Evolutionary conservation across 345 rosid species (phyloP), one percentile per base, ranked within the genome.

Genomic region (Acer yangbiense): DNA sequence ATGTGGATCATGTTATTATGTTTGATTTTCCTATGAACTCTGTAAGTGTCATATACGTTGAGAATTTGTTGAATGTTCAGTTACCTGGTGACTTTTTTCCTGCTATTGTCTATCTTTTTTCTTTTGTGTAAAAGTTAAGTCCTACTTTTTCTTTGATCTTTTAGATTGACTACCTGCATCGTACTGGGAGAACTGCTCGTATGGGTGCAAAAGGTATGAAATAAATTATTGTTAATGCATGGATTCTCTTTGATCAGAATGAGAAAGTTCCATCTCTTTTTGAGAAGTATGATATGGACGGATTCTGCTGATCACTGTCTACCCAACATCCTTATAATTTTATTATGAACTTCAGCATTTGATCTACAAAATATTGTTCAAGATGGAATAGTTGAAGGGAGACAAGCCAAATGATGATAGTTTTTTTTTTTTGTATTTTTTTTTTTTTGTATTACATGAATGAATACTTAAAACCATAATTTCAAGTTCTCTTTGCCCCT

Each of bases 81-180:
- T 25, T 58, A 23, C 11, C 16, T 80, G 68, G 39, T 11, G 54
- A 12, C 17, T 70, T 76, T 20, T 18, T 32, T 25, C 25, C 41
- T 69, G 9, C 43, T 52, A n/a, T 63, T 81, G 32, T 61, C 27
- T 62, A 20, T 60, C 64, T 32, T 21, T 50, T 62, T 43, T 44
- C 68, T 75, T 76, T 62, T 74, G 65, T 3, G 20, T 67, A 16
- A 41, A 41, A 21, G 23, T 60, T 17, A 35, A 58, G 65, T 69
- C 72, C 71, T 63, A 68, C 60, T 48, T 67, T 61, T 43, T 72
- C 50, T 66, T 70, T 72, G 70, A 64, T 68, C 9, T 78, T 73
- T 55, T 84, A 95, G 98, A 89, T 95, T 58, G 99, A 95, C 82
- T 95, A 93, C 91, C 94, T 95, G 82, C 99, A 93, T 86, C 97